Evolutionary conservation across 1,139 yeast species (phyloP).

Genomic region (Sporopachydermia cereana): DNA sequence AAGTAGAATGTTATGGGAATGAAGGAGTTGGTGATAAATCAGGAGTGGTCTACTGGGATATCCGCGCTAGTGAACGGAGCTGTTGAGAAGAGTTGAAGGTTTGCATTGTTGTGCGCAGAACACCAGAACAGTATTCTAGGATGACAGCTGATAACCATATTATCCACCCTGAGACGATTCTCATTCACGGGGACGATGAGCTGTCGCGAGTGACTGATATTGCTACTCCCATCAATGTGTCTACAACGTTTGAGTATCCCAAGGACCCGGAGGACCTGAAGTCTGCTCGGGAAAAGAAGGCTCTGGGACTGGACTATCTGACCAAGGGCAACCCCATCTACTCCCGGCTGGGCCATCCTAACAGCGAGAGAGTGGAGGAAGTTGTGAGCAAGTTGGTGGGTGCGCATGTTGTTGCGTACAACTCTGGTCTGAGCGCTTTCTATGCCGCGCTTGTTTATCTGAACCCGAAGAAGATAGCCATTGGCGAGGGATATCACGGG

Average conservation of each 20-base stretch:
- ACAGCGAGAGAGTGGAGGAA: constrained; percentile 53
- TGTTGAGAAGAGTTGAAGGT: too few relatives aligned
- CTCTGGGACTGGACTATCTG: constrained; percentile 17
- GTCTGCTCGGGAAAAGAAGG: constrained; percentile 29
- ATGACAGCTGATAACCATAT: too few relatives aligned
- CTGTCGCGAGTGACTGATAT: constrained; percentile 40
- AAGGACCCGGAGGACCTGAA: constrained; percentile 40
- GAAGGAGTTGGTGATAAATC: too few relatives aligned
- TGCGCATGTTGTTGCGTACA: constrained; percentile 51
- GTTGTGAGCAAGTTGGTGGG: constrained; percentile 48
- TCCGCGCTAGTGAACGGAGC: too few relatives aligned
- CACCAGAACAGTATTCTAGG: too few relatives aligned
- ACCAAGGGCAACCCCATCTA: constrained; percentile 34
- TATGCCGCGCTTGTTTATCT: constrained; percentile 58
- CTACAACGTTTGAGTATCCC: constrained; percentile 67
- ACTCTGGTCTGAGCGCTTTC: constrained; percentile 75
- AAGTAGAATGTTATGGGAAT: too few relatives aligned
- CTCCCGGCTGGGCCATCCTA: constrained; percentile 68
- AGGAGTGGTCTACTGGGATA: too few relatives aligned
- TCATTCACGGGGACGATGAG: constrained; percentile 54
- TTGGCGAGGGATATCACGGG: constrained; percentile 83
- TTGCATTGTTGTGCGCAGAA: too few relatives aligned
- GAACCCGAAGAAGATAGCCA: constrained; percentile 65
- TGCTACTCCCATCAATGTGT: constrained; percentile 68
- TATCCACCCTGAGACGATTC: constrained; percentile 6